Evolutionary conservation across 2,329 filamentous ascomycete genomes (phyloP).

Genomic region (Aspergillus sp.): DNA sequence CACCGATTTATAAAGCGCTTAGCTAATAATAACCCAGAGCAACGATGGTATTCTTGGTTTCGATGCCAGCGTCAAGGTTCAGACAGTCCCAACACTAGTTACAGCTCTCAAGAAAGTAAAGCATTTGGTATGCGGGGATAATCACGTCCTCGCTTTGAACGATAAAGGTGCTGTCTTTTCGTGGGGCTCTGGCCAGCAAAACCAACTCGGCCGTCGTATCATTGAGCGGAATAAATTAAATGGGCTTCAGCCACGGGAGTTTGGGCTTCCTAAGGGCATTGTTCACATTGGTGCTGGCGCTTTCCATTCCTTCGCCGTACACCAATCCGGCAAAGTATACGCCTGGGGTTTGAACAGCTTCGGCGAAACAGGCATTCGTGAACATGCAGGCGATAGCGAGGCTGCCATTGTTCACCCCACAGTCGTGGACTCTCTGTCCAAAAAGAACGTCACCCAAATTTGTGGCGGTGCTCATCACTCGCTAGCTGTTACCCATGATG

Average conservation of each 20-base stretch:
- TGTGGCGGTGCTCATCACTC: constrained; percentile 77
- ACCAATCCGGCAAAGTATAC: constrained; percentile 68
- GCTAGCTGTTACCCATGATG: constrained; percentile 53
- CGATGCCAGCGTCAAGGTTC: constrained; percentile 46
- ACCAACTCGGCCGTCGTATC: constrained; percentile 65
- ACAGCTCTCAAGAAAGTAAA: constrained; percentile 55
- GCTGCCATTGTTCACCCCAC: constrained; percentile 71
- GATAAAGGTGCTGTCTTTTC: constrained; percentile 59
- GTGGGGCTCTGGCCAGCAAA: constrained; percentile 68
- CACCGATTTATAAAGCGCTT: constrained; percentile 5
- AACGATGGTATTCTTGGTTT: constrained; percentile 66
- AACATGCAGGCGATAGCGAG: constrained; percentile 65
- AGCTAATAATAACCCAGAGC: constrained; percentile 42
- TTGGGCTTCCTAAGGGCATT: constrained; percentile 59
- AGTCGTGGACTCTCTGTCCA: constrained; percentile 63
- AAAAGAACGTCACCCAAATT: constrained; percentile 65
- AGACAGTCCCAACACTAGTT: constrained; percentile 48
- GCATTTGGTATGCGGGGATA: constrained; percentile 55
- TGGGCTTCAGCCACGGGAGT: constrained; percentile 56
- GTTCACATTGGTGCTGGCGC: constrained; percentile 67
- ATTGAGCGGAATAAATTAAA: constrained; percentile 59
- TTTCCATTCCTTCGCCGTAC: constrained; percentile 78
- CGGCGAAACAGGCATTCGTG: constrained; percentile 70
- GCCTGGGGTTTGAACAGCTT: constrained; percentile 88
- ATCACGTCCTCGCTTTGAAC: constrained; percentile 59